Conservation (phyloP, 768 basidiomycete species). For the Lyophyllum semitale region DNA sequence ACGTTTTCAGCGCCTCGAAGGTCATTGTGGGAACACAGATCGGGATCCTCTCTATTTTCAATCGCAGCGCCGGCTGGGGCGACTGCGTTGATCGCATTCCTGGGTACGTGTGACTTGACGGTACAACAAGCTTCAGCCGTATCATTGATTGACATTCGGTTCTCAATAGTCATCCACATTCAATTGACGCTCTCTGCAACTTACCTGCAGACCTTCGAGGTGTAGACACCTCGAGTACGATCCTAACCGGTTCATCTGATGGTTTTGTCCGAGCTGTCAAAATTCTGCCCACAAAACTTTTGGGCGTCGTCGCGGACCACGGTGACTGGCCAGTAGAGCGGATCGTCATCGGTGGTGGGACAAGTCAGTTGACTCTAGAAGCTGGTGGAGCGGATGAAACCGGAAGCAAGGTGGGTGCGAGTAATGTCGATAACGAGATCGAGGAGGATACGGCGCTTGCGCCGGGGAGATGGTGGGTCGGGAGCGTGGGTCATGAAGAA, state of each 20-base stretch:
- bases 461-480: constrained; percentile 74
- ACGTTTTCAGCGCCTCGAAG: constrained; percentile 63
- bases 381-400: constrained; percentile 8
- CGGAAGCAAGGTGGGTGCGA: constrained; percentile 8
- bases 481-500: constrained; percentile 91
- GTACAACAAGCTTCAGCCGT: neutral
- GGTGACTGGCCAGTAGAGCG: constrained; percentile 92
- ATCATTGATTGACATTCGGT: constrained; percentile 6
- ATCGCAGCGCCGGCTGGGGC: constrained; percentile 83
- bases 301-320: constrained; percentile 90
- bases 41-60: constrained; percentile 89
- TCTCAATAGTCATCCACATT: constrained; percentile 78
- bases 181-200: constrained; percentile 83
- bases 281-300: constrained; percentile 83
- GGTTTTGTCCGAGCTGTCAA: constrained; percentile 87
- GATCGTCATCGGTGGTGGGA: constrained; percentile 59
- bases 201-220: constrained; percentile 64
- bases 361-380: constrained; percentile 31
- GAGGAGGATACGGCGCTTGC: constrained; percentile 16
- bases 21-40: constrained; percentile 86
- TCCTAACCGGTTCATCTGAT: constrained; percentile 91
- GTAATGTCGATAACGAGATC: constrained; percentile 16
- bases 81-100: constrained; percentile 92
- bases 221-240: constrained; percentile 63
- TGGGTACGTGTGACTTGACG: constrained; percentile 51